These are phyloP conservation scores for Agrocybe praecox DNA, from an alignment of 768 basidiomycete species.

Conservation along the genomic window DNA sequence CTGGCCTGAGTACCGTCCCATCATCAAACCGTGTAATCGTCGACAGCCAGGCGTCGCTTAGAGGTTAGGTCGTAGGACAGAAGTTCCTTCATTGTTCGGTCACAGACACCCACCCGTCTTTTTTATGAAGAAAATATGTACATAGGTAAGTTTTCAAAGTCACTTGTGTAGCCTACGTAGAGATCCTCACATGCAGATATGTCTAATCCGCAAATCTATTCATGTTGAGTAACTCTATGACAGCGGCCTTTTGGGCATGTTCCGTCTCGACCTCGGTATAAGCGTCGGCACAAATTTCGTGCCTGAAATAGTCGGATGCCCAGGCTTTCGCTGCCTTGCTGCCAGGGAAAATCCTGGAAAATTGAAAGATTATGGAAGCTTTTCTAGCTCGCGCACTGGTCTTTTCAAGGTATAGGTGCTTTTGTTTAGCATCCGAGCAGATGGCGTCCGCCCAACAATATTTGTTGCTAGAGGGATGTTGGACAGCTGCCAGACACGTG, in stretches of 20 bases:
- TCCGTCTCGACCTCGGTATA: background rate
- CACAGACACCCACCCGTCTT: background rate
- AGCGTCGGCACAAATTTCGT: background rate
- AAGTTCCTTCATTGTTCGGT: background rate
- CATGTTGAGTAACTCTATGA: no score
- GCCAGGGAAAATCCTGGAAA: background rate
- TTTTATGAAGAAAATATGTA: background rate
- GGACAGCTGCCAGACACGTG: background rate
- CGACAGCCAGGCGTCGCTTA: background rate
- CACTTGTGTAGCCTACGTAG: no score
- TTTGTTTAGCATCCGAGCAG: background rate
- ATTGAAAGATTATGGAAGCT: background rate
- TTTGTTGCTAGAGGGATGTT: background rate
- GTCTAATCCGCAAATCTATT: no score
- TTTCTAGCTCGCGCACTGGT: background rate
- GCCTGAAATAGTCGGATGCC: background rate
- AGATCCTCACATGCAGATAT: no score
- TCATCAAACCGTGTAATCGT: background rate
- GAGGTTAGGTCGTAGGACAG: background rate
- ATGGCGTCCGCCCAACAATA: background rate
- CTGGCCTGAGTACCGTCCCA: background rate
- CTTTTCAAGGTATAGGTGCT: background rate
- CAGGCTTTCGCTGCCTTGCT: background rate
- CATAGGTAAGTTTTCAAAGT: background rate
- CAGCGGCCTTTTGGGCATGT: background rate